These are phyloP conservation scores for Pythium utonaiense DNA, from an alignment of 352 stramenopile species.

Conservation along the genomic window DNA sequence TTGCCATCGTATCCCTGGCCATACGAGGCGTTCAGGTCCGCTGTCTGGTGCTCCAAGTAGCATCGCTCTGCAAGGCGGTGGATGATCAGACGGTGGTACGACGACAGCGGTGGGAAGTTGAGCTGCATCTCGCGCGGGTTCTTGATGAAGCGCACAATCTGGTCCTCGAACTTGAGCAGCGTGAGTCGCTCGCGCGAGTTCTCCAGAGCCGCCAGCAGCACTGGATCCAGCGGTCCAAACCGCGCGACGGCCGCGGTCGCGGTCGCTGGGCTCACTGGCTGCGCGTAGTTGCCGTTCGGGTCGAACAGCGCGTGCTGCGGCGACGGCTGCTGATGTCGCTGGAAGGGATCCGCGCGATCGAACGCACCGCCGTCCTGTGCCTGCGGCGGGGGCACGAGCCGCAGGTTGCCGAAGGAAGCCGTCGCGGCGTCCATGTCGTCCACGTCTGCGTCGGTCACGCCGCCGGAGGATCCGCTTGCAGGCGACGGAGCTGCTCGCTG, in stretches of 20 bases:
- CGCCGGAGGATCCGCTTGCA: neutral
- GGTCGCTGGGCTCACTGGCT: conserved; percentile 51
- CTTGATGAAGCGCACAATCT: conserved; percentile 80
- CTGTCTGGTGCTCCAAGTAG: conserved; percentile 85
- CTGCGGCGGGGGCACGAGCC: conserved; percentile 31
- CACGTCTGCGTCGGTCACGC: neutral
- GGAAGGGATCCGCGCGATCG: conserved; percentile 19
- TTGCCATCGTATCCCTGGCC: conserved; percentile 54
- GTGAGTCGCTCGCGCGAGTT: conserved; percentile 78
- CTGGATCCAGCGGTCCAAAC: conserved; percentile 63
- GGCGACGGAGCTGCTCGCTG: neutral
- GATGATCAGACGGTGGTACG: conserved; percentile 87
- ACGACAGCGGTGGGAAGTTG: conserved; percentile 79
- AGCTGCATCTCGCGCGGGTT: conserved; percentile 64
- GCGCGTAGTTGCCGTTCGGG: conserved; percentile 23
- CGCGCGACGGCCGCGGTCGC: conserved; percentile 41
- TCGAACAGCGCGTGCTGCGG: conserved; percentile 26
- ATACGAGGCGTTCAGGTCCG: conserved; percentile 56
- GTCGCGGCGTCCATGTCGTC: conserved; percentile 15
- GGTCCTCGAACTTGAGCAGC: conserved; percentile 84
- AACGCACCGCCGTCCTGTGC: conserved; percentile 53
- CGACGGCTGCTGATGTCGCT: conserved; percentile 11
- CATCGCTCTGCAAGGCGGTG: conserved; percentile 94
- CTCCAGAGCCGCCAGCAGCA: conserved; percentile 74
- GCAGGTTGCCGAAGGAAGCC: conserved; percentile 33